Percentiles rank a stretch among this genome's conserved stretches.
Evolutionary conservation across 1,284 basidiomycete genomes (phyloP).

Genomic region (Phellopilus nigrolimitatus): DNA sequence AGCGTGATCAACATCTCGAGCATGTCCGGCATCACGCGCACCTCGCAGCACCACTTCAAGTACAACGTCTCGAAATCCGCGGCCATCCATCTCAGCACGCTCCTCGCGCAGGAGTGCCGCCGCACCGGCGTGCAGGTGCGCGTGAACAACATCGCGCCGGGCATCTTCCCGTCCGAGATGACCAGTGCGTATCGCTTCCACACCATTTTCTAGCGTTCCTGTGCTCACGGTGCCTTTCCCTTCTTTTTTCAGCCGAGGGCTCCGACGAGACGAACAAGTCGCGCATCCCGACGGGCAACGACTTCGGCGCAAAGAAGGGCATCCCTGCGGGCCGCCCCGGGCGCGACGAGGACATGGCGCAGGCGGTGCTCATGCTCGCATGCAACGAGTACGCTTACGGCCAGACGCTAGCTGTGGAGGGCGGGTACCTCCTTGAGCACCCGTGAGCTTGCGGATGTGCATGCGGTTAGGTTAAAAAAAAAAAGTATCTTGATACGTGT

Average conservation of each 20-base stretch:
- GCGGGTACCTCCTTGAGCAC: constrained; percentile 32
- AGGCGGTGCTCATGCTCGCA: constrained; percentile 32
- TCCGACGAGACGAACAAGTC: constrained; percentile 36
- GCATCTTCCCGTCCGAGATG: constrained; percentile 37
- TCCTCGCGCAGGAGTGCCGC: constrained; percentile 36
- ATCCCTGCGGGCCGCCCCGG: constrained; percentile 36
- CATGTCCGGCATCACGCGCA: constrained; percentile 35
- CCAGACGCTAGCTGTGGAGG: constrained; percentile 30
- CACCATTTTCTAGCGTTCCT: too few species aligned
- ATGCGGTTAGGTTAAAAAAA: too few species aligned
- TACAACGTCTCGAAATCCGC: constrained; percentile 38
- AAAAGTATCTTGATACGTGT: too few species aligned
- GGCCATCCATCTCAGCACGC: constrained; percentile 33
- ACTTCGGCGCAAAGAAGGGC: constrained; percentile 32
- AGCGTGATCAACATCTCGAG: constrained; percentile 36
- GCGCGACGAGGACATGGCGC: constrained; percentile 35
- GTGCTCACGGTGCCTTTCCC: not conserved
- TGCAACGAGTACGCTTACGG: constrained; percentile 35
- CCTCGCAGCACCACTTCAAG: constrained; percentile 35
- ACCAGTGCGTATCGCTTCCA: constrained; percentile 27
- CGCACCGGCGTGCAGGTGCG: constrained; percentile 32
- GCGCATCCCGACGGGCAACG: constrained; percentile 26
- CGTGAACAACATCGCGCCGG: constrained; percentile 36
- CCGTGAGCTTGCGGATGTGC: constrained; percentile 24
- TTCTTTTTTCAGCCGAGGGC: constrained; percentile 24